Percentiles rank a stretch among this genome's conserved stretches.
These are phyloP conservation scores for Physcia stellaris DNA, from an alignment of 495 filamentous ascomycete species.

Conservation along the genomic window DNA sequence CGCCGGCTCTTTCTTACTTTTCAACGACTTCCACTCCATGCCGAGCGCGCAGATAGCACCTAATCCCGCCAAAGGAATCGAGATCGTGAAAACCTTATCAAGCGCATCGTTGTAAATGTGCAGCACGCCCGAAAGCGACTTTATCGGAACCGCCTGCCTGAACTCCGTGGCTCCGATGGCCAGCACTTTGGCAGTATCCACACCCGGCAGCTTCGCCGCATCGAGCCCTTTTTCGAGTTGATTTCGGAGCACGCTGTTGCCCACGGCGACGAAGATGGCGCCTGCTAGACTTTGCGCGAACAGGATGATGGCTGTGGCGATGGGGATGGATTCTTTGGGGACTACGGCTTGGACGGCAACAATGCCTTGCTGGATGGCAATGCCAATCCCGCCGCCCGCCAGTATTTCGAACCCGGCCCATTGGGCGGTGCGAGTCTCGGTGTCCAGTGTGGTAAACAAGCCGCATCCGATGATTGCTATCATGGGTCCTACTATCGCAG, in stretches of 20 bases:
- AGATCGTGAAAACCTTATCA: slow-evolving; percentile 34
- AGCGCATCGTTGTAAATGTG: slow-evolving; percentile 34
- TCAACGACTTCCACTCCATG: slow-evolving; percentile 48
- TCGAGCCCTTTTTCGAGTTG: slow-evolving; percentile 17
- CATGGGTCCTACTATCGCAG: slow-evolving; percentile 2
- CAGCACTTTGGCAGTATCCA: slow-evolving; percentile 18
- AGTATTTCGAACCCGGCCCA: slow-evolving; percentile 52
- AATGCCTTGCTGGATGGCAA: slow-evolving; percentile 11
- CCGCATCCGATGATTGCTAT: slow-evolving; percentile 22
- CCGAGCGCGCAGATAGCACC: slow-evolving; percentile 32
- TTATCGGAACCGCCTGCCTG: slow-evolving; percentile 17
- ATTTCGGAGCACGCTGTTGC: slow-evolving; percentile 21
- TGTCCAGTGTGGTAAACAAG: slow-evolving; percentile 37
- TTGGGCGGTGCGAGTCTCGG: slow-evolving; percentile 25
- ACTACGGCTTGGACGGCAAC: slow-evolving; percentile 24
- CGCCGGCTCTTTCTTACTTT: no score
- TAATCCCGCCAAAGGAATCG: slow-evolving; percentile 32
- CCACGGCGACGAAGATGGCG: slow-evolving; percentile 20
- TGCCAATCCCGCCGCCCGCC: slow-evolving; percentile 3
- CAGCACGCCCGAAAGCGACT: slow-evolving; percentile 19
- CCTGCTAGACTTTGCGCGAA: slow-evolving; percentile 20
- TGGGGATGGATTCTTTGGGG: slow-evolving; percentile 9
- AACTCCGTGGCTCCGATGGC: slow-evolving; percentile 23
- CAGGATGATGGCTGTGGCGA: slow-evolving; percentile 20
- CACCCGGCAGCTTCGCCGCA: slow-evolving; percentile 15